Percentiles rank a stretch among this genome's conserved stretches.
These are phyloP conservation scores for Chalara sp. DNA, from an alignment of 2,329 filamentous ascomycete species.

Conservation along the genomic window DNA sequence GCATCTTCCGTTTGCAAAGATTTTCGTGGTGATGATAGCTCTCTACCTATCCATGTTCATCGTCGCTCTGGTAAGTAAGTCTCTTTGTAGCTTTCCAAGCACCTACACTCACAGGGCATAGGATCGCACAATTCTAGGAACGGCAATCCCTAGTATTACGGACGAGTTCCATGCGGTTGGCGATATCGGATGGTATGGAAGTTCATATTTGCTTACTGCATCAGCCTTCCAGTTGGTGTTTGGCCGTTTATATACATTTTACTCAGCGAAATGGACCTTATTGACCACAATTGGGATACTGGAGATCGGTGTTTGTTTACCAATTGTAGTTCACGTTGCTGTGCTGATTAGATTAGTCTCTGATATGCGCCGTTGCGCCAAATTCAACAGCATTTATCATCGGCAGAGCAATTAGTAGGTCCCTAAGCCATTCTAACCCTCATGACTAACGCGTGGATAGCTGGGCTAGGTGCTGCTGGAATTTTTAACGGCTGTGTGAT, in stretches of 20 bases:
- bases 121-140: constrained; percentile 32
- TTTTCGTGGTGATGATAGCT: constrained; percentile 36
- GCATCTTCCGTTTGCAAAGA: constrained; percentile 15
- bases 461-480: constrained; percentile 22
- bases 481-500: constrained; percentile 21
- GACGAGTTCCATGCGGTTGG: constrained; percentile 32
- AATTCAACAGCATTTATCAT: constrained; percentile 28
- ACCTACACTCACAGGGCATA: constrained; percentile 5
- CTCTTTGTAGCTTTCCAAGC: neutral
- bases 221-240: constrained; percentile 22
- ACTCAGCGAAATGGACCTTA: constrained; percentile 24
- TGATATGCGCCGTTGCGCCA: constrained; percentile 28
- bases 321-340: neutral
- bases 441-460: constrained; percentile 3
- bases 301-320: constrained; percentile 24
- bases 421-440: neutral
- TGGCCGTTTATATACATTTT: constrained; percentile 27
- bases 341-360: constrained; percentile 14
- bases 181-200: constrained; percentile 40
- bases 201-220: constrained; percentile 31
- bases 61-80: constrained; percentile 18
- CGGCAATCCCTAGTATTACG: constrained; percentile 32
- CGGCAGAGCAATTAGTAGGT: constrained; percentile 26
- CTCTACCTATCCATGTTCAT: constrained; percentile 41
- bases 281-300: constrained; percentile 26